phyloP scores from a whole-genome alignment of 352 stramenopile species.

The Globisporangium recalcitrans region DNA sequence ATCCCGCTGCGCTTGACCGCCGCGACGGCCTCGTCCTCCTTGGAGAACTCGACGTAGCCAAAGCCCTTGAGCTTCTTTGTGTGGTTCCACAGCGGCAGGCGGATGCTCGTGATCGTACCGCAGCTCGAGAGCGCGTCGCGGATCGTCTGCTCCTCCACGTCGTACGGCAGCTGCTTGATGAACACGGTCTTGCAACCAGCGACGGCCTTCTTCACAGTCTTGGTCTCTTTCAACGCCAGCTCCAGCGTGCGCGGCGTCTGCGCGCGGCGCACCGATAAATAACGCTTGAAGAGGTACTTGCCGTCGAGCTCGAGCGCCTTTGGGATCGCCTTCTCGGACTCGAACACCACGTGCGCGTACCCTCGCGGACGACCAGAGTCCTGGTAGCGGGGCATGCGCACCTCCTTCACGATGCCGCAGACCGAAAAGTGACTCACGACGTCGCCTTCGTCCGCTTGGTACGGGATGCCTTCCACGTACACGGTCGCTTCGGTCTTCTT shows the following conservation, averaged over 20 bases:
- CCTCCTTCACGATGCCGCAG: slow-evolving; percentile 87
- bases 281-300: slow-evolving; percentile 85
- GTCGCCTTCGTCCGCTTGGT: slow-evolving; percentile 87
- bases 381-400: slow-evolving; percentile 92
- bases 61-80: slow-evolving; percentile 96
- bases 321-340: slow-evolving; percentile 48
- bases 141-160: slow-evolving; percentile 84
- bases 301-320: slow-evolving; percentile 86
- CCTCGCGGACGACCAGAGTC: slow-evolving; percentile 88
- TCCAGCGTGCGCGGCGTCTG: slow-evolving; percentile 70
- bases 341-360: slow-evolving; percentile 93
- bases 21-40: slow-evolving; percentile 60
- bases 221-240: slow-evolving; percentile 64
- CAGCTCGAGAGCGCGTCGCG: slow-evolving; percentile 76
- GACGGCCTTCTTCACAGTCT: slow-evolving; percentile 53
- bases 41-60: slow-evolving; percentile 91
- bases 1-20: slow-evolving; percentile 77
- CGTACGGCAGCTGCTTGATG: slow-evolving; percentile 94
- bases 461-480: slow-evolving; percentile 96
- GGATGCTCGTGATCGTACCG: slow-evolving; percentile 90
- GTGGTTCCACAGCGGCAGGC: slow-evolving; percentile 91
- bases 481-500: slow-evolving; percentile 83
- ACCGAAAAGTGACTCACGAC: slow-evolving; percentile 87
- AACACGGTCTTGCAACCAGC: slow-evolving; percentile 91
- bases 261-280: slow-evolving; percentile 86